Evolutionary conservation across 2,329 filamentous ascomycete species (phyloP).

Genomic region (Diplodia mutila): DNA sequence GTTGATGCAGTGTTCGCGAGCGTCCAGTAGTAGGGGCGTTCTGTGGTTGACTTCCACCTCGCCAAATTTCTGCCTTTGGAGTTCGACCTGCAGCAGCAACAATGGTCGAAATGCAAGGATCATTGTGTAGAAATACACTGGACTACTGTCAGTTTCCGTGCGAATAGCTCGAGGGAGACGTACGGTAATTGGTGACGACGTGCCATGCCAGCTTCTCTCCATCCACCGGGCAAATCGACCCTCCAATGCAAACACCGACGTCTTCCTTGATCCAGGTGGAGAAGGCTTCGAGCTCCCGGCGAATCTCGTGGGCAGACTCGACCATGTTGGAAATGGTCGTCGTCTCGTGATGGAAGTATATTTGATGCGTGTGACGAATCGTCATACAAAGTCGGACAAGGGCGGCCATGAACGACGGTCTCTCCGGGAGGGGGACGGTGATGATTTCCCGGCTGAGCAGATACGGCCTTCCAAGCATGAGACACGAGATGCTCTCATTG

Average conservation of each 20-base stretch:
- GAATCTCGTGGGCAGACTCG: background rate
- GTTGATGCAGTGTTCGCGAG: background rate
- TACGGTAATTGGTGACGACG: background rate
- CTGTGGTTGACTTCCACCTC: background rate
- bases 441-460: background rate
- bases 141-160: background rate
- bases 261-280: background rate
- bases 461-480: constrained; percentile 1
- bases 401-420: background rate
- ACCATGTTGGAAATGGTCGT: background rate
- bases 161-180: background rate
- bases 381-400: constrained; percentile 1
- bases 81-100: background rate
- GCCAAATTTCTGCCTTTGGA: background rate
- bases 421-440: background rate
- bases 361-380: background rate
- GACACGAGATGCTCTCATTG: constrained; percentile 12
- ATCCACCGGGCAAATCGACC: background rate
- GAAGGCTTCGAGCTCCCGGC: background rate
- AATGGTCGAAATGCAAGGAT: constrained; percentile 13
- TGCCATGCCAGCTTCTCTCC: background rate
- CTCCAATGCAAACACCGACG: background rate
- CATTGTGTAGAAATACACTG: constrained; percentile 15
- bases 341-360: background rate
- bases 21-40: background rate